These are phyloP conservation scores for Colletotrichum sp. DNA, from an alignment of 2,329 filamentous ascomycete species.

Conservation along the genomic window DNA sequence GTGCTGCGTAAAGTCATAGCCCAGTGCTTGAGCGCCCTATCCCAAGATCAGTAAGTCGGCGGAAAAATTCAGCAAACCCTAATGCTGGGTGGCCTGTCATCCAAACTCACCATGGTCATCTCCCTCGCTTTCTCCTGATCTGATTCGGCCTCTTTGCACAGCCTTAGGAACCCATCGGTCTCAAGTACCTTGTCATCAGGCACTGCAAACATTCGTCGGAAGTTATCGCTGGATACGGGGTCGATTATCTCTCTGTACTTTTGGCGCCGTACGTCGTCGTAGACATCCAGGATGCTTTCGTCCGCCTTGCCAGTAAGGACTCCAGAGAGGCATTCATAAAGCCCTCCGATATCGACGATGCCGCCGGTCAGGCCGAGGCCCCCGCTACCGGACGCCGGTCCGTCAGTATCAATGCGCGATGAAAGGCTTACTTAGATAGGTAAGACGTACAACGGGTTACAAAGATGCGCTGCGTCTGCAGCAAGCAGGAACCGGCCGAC, in stretches of 20 bases:
- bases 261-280: conserved; percentile 47
- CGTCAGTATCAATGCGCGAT: background rate
- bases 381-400: conserved; percentile 35
- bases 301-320: conserved; percentile 46
- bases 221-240: conserved; percentile 45
- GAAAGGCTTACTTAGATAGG: background rate
- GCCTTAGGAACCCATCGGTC: conserved; percentile 35
- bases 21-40: background rate
- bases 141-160: conserved; percentile 37
- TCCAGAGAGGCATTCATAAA: conserved; percentile 61
- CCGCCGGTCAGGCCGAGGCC: conserved; percentile 68
- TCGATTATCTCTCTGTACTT: conserved; percentile 49
- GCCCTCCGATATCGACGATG: conserved; percentile 64
- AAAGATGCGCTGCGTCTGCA: conserved; percentile 65
- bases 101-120: conserved; percentile 38
- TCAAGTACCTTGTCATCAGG: conserved; percentile 36
- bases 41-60: background rate
- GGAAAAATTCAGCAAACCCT: background rate
- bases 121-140: conserved; percentile 35
- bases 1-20: conserved; percentile 51
- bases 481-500: conserved; percentile 61
- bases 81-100: conserved; percentile 24
- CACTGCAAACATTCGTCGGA: conserved; percentile 42
- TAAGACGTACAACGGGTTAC: conserved; percentile 45
- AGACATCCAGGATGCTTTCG: conserved; percentile 45